These are phyloP conservation scores for Bipolaris gigantea DNA, from an alignment of 2,329 filamentous ascomycete species.

Conservation along the genomic window DNA sequence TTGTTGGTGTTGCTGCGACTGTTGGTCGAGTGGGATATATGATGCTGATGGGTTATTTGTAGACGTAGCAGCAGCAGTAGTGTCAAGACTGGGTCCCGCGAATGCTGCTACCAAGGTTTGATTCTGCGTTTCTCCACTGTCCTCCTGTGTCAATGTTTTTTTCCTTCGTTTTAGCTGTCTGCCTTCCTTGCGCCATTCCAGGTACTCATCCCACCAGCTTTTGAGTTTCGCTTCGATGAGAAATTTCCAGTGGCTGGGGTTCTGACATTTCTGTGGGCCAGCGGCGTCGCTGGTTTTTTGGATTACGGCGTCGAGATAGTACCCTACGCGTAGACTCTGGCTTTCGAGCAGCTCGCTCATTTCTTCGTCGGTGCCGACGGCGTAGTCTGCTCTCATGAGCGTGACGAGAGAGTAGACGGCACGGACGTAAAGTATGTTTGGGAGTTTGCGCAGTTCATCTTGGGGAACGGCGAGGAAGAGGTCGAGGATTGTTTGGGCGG, in stretches of 20 bases:
- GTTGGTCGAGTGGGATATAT: neutral
- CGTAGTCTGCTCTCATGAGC: conserved; percentile 42
- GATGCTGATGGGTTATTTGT: neutral
- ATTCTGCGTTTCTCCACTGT: conserved; percentile 1
- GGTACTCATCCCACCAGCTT: conserved; percentile 38
- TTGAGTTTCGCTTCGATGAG: conserved; percentile 36
- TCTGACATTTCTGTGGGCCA: conserved; percentile 36
- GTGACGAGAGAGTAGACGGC: conserved; percentile 38
- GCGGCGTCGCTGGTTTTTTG: conserved; percentile 28
- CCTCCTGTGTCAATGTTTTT: neutral
- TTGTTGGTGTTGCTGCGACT: neutral
- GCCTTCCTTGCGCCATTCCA: conserved; percentile 32
- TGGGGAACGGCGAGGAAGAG: conserved; percentile 28
- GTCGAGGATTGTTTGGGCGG: conserved; percentile 39
- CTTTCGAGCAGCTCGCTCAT: conserved; percentile 40
- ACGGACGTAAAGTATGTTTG: conserved; percentile 38
- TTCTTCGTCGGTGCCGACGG: conserved; percentile 37
- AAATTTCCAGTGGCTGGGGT: conserved; percentile 38
- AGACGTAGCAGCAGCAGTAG: neutral
- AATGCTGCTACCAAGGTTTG: conserved; percentile 7
- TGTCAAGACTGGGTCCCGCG: conserved; percentile 1
- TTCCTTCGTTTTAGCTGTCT: conserved; percentile 30
- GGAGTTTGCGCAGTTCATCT: conserved; percentile 27
- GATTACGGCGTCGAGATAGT: conserved; percentile 33
- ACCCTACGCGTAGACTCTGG: conserved; percentile 36